Base-by-base conservation (phyloP, 768 basidiomycete genomes). In the Pilatotrama ljubarskyi region DNA sequence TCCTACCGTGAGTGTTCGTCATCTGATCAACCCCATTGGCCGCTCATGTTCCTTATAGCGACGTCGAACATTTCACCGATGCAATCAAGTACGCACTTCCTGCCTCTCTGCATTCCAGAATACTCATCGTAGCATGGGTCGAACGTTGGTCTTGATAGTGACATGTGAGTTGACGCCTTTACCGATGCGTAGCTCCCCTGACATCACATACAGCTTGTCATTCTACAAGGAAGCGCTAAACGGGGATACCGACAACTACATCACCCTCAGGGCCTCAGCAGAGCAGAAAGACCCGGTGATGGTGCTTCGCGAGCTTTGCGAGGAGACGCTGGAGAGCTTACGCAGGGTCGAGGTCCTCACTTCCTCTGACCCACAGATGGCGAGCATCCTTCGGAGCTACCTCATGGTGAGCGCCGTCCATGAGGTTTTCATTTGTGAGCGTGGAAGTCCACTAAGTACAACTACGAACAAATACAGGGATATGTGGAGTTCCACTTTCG, bases 1-100 rank as follows among this genome's bases (percentile, higher is more conserved):
- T 71, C n/a, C 58, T 79, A 32, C 77, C 76, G 66, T 67, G 26
- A 64, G 66, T 49, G 8, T 7, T 2, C 25, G 6, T 24, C 13
- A 10, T n/a, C 32, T 59, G n/a, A 5, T 14, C 4, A 2, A 38
- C 17, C 29, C 29, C 29, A 32, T n/a, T n/a, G n/a, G 29, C 1
- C 29, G 15, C 41, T 29, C 1, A 13, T 14, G 8, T 29, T 6
- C 4, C 25, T 25, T 24, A 14, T 43, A 56, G 55, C 2, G 18
- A 36, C n/a, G 26, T 56, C 7, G 55, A 56, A 13, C 46, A 48
- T 18, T 38, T 22, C n/a, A 56, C 24, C 1, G 14, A 25, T 38
- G 11, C 37, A 2, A 29, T 48, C 40, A 56, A 56, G 55, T 56
- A 40, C 25, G 52, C 35, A 5, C 1, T 1, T 32, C 29, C 2